These are phyloP conservation scores for Xylariales sp. DNA, from an alignment of 2,329 filamentous ascomycete genomes.

Conservation along the genomic window DNA sequence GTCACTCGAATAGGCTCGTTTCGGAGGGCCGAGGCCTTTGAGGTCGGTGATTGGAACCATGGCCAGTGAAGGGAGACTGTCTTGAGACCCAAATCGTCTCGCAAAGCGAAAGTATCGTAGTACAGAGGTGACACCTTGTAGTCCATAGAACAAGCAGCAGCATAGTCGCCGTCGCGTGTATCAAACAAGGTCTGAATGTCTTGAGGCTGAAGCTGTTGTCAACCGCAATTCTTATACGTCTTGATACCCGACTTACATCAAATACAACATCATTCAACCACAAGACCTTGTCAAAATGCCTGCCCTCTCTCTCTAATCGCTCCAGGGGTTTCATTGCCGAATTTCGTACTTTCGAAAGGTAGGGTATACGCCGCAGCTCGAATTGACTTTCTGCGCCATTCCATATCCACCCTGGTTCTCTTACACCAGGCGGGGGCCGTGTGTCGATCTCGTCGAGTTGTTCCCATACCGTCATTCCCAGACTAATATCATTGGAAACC, in stretches of 20 bases:
- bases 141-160: slow-evolving; percentile 57
- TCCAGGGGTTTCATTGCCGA: slow-evolving; percentile 54
- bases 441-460: slow-evolving; percentile 52
- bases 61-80: slow-evolving; percentile 52
- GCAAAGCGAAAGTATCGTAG: slow-evolving; percentile 59
- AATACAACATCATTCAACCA: slow-evolving; percentile 61
- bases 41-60: slow-evolving; percentile 45
- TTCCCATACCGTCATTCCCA: slow-evolving; percentile 49
- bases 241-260: slow-evolving; percentile 32
- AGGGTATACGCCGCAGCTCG: slow-evolving; percentile 63
- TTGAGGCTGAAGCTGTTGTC: slow-evolving; percentile 20
- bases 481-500: slow-evolving; percentile 49
- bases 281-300: slow-evolving; percentile 49
- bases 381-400: slow-evolving; percentile 43
- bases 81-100: slow-evolving; percentile 49
- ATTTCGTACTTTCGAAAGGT: slow-evolving; percentile 61
- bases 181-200: slow-evolving; percentile 50
- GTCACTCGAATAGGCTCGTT: slow-evolving; percentile 51
- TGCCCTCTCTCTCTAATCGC: slow-evolving; percentile 43
- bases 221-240: background rate
- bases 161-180: slow-evolving; percentile 51
- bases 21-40: slow-evolving; percentile 41
- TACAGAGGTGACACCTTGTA: slow-evolving; percentile 48
- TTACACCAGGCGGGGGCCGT: slow-evolving; percentile 26
- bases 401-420: slow-evolving; percentile 57